phyloP scores from a whole-genome alignment of 257 asterid genomes.

The Solanum appendiculatum region DNA sequence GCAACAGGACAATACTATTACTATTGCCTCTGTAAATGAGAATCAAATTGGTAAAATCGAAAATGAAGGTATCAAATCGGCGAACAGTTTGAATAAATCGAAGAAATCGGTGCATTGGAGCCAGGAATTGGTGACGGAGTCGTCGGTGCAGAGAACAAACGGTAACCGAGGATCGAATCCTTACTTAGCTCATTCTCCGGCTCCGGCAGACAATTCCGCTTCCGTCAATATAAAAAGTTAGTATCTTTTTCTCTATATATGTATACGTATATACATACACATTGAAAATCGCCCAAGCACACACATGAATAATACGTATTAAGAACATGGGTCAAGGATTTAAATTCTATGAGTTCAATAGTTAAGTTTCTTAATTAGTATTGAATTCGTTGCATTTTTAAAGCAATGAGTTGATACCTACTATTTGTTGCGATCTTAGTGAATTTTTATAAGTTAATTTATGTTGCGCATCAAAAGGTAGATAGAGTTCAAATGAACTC shows the following conservation, averaged over 20 bases:
- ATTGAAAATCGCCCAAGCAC: neutral
- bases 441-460: no score
- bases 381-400: no score
- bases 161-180: conserved; percentile 51
- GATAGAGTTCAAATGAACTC: neutral
- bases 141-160: conserved; percentile 22
- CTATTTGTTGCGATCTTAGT: neutral
- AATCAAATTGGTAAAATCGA: conserved; percentile 17
- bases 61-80: conserved; percentile 11
- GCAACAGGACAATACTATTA: conserved; percentile 3
- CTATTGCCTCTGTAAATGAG: conserved; percentile 4
- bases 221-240: conserved; percentile 68
- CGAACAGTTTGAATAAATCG: conserved; percentile 25
- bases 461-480: neutral
- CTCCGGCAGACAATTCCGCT: conserved; percentile 27
- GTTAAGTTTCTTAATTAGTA: no score
- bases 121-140: conserved; percentile 60
- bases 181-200: conserved; percentile 46
- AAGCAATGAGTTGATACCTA: neutral
- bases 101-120: conserved; percentile 87
- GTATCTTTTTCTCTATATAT: neutral
- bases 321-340: no score
- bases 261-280: neutral
- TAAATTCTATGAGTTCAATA: neutral
- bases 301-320: no score